A percentile compares a stretch with the other conserved stretches of the same genome.
These are phyloP conservation scores for Yamadazyma kanchanaburiensis DNA, from an alignment of 1,139 yeast genomes.

Conservation along the genomic window DNA sequence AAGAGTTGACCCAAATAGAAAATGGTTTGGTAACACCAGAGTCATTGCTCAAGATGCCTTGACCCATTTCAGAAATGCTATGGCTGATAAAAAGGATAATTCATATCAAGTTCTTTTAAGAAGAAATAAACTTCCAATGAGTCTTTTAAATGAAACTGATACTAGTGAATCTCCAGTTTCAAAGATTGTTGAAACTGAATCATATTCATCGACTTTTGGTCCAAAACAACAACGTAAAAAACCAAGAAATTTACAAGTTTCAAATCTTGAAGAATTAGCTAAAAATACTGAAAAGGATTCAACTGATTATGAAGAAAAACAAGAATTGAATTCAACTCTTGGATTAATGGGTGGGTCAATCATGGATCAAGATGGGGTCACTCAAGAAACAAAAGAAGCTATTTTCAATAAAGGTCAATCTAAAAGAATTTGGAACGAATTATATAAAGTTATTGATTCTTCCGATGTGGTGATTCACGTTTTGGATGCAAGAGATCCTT, in stretches of 20 bases:
- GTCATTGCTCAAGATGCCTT: slow-evolving; percentile 97
- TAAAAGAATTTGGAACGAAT: slow-evolving; percentile 97
- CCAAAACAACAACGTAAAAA: slow-evolving; percentile 93
- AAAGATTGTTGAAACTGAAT: slow-evolving; percentile 84
- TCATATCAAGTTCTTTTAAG: slow-evolving; percentile 84
- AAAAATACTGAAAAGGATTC: slow-evolving; percentile 55
- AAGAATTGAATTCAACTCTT: slow-evolving; percentile 68
- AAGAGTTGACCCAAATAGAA: slow-evolving; percentile 90
- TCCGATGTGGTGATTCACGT: slow-evolving; percentile 95
- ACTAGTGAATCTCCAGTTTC: slow-evolving; percentile 70
- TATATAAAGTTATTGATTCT: slow-evolving; percentile 94
- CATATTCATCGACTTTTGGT: slow-evolving; percentile 80
- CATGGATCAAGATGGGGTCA: slow-evolving; percentile 72
- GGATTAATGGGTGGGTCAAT: slow-evolving; percentile 74
- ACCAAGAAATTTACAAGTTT: slow-evolving; percentile 71
- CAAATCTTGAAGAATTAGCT: slow-evolving; percentile 82
- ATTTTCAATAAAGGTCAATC: slow-evolving; percentile 97
- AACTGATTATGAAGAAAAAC: slow-evolving; percentile 65
- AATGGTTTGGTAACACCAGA: slow-evolving; percentile 97
- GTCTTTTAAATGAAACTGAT: slow-evolving; percentile 83
- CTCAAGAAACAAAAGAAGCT: slow-evolving; percentile 90
- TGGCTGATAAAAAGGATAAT: slow-evolving; percentile 83
- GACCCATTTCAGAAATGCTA: slow-evolving; percentile 89
- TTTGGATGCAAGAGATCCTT: slow-evolving; percentile 94
- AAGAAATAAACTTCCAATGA: slow-evolving; percentile 94